Conservation (phyloP, 2,329 filamentous ascomycete genomes). For the Fusarium subtropicale region DNA sequence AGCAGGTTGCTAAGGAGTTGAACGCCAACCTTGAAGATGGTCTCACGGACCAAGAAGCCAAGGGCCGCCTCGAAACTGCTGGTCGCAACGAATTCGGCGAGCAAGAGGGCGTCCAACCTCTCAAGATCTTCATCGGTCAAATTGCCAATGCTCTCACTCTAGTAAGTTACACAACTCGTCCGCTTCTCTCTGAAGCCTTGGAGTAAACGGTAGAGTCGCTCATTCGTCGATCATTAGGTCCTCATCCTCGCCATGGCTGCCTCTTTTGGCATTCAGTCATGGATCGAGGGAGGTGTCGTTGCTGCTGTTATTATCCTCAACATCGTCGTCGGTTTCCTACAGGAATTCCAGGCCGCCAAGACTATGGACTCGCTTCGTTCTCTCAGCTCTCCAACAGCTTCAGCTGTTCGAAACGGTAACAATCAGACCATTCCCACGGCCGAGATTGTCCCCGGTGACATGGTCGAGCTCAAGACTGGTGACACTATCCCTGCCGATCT, state of each 20-base stretch:
- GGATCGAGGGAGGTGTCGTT: conserved; percentile 70
- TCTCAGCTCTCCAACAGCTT: conserved; percentile 58
- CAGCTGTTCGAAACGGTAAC: conserved; percentile 57
- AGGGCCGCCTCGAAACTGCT: conserved; percentile 64
- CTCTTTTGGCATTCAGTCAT: conserved; percentile 68
- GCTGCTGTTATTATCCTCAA: conserved; percentile 68
- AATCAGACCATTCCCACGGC: conserved; percentile 54
- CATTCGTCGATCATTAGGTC: conserved; percentile 50
- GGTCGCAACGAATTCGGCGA: conserved; percentile 74
- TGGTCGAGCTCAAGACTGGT: conserved; percentile 65
- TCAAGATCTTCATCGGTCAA: conserved; percentile 73
- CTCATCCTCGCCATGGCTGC: conserved; percentile 69
- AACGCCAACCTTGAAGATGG: conserved; percentile 28
- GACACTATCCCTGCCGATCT: conserved; percentile 73
- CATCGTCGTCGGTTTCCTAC: conserved; percentile 63
- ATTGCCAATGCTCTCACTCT: conserved; percentile 77
- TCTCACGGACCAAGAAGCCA: conserved; percentile 51
- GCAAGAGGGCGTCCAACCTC: conserved; percentile 67
- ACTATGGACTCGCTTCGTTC: conserved; percentile 62
- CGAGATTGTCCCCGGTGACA: conserved; percentile 67
- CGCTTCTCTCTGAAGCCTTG: conserved; percentile 6
- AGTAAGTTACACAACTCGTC: conserved; percentile 53
- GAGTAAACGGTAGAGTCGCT: conserved; percentile 35
- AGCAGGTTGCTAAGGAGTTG: conserved; percentile 37
- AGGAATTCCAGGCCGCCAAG: conserved; percentile 61